Conservation (phyloP, 2,329 filamentous ascomycete species). For the Keithomyces neogunnii region DNA sequence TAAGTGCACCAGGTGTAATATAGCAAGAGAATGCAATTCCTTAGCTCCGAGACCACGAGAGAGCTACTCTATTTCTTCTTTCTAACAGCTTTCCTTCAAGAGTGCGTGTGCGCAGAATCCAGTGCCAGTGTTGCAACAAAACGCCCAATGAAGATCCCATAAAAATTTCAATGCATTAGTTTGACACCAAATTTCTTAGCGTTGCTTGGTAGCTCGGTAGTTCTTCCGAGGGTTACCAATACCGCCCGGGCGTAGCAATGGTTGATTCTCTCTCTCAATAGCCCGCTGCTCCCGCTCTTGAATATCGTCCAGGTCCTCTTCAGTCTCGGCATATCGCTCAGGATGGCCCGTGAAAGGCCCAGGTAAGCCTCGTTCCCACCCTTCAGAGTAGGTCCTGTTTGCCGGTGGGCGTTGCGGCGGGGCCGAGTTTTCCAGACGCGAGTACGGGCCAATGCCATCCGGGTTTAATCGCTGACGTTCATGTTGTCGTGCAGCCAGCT, state of each 20-base stretch:
- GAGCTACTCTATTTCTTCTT: neutral
- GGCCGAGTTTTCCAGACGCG: constrained; percentile 18
- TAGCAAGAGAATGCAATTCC: neutral
- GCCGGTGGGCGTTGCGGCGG: constrained; percentile 26
- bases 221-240: constrained; percentile 36
- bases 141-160: neutral
- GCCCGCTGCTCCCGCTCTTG: constrained; percentile 42
- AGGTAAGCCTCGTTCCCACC: constrained; percentile 41
- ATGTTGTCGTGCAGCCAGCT: constrained; percentile 39
- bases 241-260: constrained; percentile 40
- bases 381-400: constrained; percentile 38
- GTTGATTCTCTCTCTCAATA: constrained; percentile 41
- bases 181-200: neutral
- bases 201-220: constrained; percentile 24
- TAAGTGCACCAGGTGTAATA: neutral
- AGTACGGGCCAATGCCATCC: constrained; percentile 17
- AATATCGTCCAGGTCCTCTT: constrained; percentile 42
- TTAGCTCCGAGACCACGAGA: neutral
- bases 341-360: constrained; percentile 44
- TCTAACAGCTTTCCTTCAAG: neutral
- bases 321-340: constrained; percentile 41
- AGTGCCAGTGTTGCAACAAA: neutral
- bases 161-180: neutral
- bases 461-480: constrained; percentile 14
- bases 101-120: neutral